A percentile compares a stretch with the other conserved stretches of the same genome.
Conservation (phyloP, 768 basidiomycete genomes). For the Hortiboletus flavorubellus region DNA sequence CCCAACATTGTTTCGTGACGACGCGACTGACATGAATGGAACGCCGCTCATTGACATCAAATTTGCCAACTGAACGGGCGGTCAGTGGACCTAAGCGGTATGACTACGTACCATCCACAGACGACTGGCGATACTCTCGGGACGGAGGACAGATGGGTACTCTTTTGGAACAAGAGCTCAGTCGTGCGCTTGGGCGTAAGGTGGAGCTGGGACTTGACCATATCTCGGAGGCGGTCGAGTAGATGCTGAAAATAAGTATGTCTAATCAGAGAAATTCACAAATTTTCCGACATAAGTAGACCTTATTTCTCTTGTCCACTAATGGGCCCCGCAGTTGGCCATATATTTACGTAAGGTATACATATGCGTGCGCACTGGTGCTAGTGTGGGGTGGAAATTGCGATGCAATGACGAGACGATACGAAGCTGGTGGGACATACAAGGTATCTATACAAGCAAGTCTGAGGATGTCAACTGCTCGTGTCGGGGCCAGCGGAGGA, state of each 20-base stretch:
- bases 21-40: slow-evolving; percentile 1
- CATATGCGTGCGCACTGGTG: background rate
- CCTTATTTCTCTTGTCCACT: background rate
- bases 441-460: background rate
- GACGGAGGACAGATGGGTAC: slow-evolving; percentile 58
- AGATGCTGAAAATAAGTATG: slow-evolving; percentile 4
- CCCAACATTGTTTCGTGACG: background rate
- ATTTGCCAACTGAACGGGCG: slow-evolving; percentile 1
- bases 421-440: background rate
- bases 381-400: background rate
- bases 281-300: no score
- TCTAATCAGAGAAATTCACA: no score
- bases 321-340: background rate
- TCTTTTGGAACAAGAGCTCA: slow-evolving; percentile 71
- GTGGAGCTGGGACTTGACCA: slow-evolving; percentile 31
- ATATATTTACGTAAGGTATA: slow-evolving; percentile 1
- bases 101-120: slow-evolving; percentile 57
- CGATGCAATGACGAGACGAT: background rate
- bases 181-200: slow-evolving; percentile 35
- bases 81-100: slow-evolving; percentile 89
- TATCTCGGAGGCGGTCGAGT: slow-evolving; percentile 23
- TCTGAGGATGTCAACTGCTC: slow-evolving; percentile 2
- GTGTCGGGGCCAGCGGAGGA: background rate
- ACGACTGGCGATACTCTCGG: slow-evolving; percentile 75
- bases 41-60: background rate